These are phyloP conservation scores for Termitomyces heimii DNA, from an alignment of 768 basidiomycete genomes.

Conservation along the genomic window DNA sequence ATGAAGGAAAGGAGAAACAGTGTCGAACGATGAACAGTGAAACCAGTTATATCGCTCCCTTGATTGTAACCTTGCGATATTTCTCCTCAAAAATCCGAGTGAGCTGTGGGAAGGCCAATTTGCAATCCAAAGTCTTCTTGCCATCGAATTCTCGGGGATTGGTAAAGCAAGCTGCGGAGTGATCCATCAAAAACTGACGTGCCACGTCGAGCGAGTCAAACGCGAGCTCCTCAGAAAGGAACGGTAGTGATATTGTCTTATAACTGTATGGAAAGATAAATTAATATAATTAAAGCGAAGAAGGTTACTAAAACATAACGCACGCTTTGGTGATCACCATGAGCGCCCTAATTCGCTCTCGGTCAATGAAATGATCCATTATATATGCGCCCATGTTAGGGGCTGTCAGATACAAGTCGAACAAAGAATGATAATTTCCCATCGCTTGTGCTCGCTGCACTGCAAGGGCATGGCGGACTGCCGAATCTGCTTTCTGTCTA, in stretches of 20 bases:
- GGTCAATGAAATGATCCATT: conserved; percentile 96
- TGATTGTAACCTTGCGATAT: conserved; percentile 84
- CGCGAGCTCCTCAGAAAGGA: conserved; percentile 76
- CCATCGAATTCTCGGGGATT: conserved; percentile 57
- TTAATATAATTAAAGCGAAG: background rate
- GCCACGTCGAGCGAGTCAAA: conserved; percentile 67
- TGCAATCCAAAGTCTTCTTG: conserved; percentile 71
- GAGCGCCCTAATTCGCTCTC: conserved; percentile 83
- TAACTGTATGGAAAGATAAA: conserved; percentile 51
- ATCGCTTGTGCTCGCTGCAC: conserved; percentile 88
- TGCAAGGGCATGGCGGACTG: conserved; percentile 83
- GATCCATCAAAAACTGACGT: conserved; percentile 63
- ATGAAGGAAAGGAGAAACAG: conserved; percentile 11
- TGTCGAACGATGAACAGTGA: background rate
- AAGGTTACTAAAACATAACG: conserved; percentile 25
- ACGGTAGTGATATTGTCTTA: conserved; percentile 65
- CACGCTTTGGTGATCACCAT: conserved; percentile 92
- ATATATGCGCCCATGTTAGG: conserved; percentile 99
- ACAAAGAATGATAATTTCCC: conserved; percentile 92
- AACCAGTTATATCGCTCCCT: conserved; percentile 73
- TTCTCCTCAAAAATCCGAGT: conserved; percentile 67
- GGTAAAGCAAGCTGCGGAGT: conserved; percentile 62
- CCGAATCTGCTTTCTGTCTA: conserved; percentile 74
- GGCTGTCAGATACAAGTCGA: conserved; percentile 74
- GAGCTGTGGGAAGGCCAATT: conserved; percentile 49